Conservation (phyloP, 2,329 filamentous ascomycete species). For the Stagonosporopsis chrysanthemi region DNA sequence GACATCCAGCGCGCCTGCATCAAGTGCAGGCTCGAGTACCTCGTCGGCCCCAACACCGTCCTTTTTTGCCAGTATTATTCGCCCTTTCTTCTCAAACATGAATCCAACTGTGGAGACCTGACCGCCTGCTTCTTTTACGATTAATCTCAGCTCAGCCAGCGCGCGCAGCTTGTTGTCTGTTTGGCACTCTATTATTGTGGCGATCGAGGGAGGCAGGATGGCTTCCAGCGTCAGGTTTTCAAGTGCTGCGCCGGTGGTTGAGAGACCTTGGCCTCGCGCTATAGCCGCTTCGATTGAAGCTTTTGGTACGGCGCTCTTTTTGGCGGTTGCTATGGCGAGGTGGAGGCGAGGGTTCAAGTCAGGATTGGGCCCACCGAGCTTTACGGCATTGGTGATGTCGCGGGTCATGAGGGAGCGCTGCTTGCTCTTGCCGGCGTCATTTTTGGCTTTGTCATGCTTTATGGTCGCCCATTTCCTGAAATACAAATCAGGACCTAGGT, state of each 20-base stretch:
- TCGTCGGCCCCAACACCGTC: slow-evolving; percentile 69
- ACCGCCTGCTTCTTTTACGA: slow-evolving; percentile 76
- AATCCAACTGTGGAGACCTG: slow-evolving; percentile 77
- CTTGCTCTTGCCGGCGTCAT: slow-evolving; percentile 79
- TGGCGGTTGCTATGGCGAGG: slow-evolving; percentile 75
- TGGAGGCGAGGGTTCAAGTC: slow-evolving; percentile 79
- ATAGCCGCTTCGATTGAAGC: slow-evolving; percentile 83
- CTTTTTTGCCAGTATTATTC: slow-evolving; percentile 71
- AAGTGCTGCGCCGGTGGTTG: slow-evolving; percentile 75
- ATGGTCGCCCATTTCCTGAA: slow-evolving; percentile 92
- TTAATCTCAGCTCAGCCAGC: slow-evolving; percentile 73
- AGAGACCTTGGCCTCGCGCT: slow-evolving; percentile 85
- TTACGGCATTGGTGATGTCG: slow-evolving; percentile 77
- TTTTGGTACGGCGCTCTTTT: slow-evolving; percentile 87
- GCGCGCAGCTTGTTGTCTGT: slow-evolving; percentile 81
- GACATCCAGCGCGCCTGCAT: slow-evolving; percentile 81
- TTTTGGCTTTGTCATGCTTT: slow-evolving; percentile 89
- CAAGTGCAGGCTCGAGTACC: slow-evolving; percentile 80
- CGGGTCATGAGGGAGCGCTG: slow-evolving; percentile 73
- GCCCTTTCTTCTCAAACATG: slow-evolving; percentile 83
- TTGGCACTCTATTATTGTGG: slow-evolving; percentile 83
- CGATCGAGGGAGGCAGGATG: slow-evolving; percentile 76
- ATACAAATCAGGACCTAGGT: neutral
- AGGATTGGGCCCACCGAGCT: slow-evolving; percentile 77
- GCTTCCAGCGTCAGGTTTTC: slow-evolving; percentile 81